Base-by-base conservation (phyloP, 495 filamentous ascomycete species). In the Podospora anserina region DNA sequence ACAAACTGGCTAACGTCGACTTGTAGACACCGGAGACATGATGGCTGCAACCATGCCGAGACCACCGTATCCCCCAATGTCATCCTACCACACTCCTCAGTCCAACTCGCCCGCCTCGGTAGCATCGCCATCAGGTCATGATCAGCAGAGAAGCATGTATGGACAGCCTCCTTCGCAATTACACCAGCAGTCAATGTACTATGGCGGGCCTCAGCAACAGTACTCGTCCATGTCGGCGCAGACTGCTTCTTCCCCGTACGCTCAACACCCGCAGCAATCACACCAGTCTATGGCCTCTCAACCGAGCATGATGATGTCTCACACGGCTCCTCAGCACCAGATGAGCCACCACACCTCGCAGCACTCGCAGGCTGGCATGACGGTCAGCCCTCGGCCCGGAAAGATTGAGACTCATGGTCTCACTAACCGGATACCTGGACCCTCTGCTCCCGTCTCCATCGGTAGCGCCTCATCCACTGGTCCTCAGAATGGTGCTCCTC, bases 41-140 rank as follows among this genome's bases (percentile, higher is more conserved):
- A 98, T 98, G 95, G 94, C 95, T 68, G 88, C 94, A 64, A 88
- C 94, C 70, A 94, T 97, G 88, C 90, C 90, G 76, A 86, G 88
- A 76, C 85, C 88, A 66, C 86, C 88, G 57, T 97, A 94, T 70
- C 94, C 94, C 27, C 92, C 94, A 30, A 97, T 97, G 69, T 82
- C 39, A 13, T 49, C 80, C 5, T 97, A 99, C 75, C 92, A 97
- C 75, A 97, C 94, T 3, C 93, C 94, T 18, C 93, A 97, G 81
- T 97, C 93, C 28, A 96, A 93, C 78, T 97, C 95, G 26, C 95
- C 95, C 49, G 91, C 92, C n/a, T 97, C 95, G 66, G 93, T 97
- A 69, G 90, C 94, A 65, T 97, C 95, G 19, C 90, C 91, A 5
- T 92, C 94, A 61, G 85, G 86, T 26, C 92, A 96, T 73, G 95